Conservation (phyloP, 2,329 filamentous ascomycete genomes). For the Pyrenophora tritici-repentis region DNA sequence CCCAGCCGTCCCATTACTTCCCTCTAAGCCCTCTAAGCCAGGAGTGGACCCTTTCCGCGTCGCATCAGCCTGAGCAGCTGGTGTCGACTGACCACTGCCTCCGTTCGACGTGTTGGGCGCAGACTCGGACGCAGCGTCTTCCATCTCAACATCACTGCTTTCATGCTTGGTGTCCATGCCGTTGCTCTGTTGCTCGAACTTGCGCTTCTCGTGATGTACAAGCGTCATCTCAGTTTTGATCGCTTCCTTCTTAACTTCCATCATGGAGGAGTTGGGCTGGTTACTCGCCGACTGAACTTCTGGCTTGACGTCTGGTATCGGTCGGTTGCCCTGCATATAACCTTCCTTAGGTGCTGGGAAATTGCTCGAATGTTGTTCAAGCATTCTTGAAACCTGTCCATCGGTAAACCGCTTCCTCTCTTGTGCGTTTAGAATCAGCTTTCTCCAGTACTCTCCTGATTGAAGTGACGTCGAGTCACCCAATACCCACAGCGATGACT, state of each 20-base stretch:
- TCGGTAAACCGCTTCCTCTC: slow-evolving; percentile 75
- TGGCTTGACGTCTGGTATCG: slow-evolving; percentile 25
- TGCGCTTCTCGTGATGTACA: slow-evolving; percentile 77
- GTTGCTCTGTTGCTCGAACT: slow-evolving; percentile 69
- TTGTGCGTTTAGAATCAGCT: slow-evolving; percentile 81
- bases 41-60: slow-evolving; percentile 22
- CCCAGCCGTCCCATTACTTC: slow-evolving; percentile 11
- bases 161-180: slow-evolving; percentile 61
- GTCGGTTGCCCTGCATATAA: slow-evolving; percentile 27
- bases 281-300: slow-evolving; percentile 30
- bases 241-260: slow-evolving; percentile 29
- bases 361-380: slow-evolving; percentile 57
- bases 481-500: slow-evolving; percentile 94
- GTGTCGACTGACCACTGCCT: slow-evolving; percentile 37
- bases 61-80: slow-evolving; percentile 22
- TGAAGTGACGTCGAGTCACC: slow-evolving; percentile 86
- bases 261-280: slow-evolving; percentile 22
- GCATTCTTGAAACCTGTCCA: slow-evolving; percentile 63
- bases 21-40: slow-evolving; percentile 18
- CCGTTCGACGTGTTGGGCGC: slow-evolving; percentile 27
- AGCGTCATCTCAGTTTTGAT: slow-evolving; percentile 59
- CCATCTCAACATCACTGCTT: slow-evolving; percentile 40
- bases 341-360: slow-evolving; percentile 44
- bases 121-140: slow-evolving; percentile 31
- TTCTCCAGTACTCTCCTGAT: slow-evolving; percentile 89